Conservation (phyloP, 75 land plant species). For the Picea sitchensis region DNA sequence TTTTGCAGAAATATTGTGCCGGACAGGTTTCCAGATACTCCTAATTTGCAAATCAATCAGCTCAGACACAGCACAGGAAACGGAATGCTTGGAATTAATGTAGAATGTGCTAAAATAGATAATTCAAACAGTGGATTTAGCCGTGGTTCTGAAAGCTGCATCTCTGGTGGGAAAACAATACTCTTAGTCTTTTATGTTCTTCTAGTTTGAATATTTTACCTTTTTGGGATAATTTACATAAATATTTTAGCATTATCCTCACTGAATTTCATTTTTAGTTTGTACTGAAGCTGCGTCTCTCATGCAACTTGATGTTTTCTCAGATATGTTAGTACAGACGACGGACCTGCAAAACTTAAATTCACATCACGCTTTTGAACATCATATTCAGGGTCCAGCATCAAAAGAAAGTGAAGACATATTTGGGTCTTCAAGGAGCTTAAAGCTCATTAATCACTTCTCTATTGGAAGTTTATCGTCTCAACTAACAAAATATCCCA, state of each 20-base stretch:
- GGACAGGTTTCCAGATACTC: neutral
- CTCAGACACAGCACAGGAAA: neutral
- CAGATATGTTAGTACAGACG: neutral
- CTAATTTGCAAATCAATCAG: slow-evolving; percentile 5
- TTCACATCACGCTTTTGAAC: neutral
- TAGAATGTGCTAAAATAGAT: neutral
- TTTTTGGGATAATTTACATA: neutral
- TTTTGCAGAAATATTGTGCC: neutral
- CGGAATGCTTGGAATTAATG: neutral
- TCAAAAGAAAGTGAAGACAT: neutral
- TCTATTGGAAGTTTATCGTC: no score
- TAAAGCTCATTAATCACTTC: no score
- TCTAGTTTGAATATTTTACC: neutral
- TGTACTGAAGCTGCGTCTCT: neutral
- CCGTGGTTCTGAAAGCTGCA: neutral
- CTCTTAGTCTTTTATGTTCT: neutral
- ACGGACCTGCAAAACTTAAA: neutral
- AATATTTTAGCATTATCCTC: neutral
- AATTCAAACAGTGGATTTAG: neutral
- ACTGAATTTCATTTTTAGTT: neutral
- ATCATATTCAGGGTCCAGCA: neutral
- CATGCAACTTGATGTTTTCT: neutral
- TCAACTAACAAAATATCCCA: no score
- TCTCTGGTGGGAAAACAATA: slow-evolving; percentile 5
- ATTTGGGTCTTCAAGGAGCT: no score